phyloP scores from a whole-genome alignment of 768 basidiomycete genomes.

The Polyporus arcularius region DNA sequence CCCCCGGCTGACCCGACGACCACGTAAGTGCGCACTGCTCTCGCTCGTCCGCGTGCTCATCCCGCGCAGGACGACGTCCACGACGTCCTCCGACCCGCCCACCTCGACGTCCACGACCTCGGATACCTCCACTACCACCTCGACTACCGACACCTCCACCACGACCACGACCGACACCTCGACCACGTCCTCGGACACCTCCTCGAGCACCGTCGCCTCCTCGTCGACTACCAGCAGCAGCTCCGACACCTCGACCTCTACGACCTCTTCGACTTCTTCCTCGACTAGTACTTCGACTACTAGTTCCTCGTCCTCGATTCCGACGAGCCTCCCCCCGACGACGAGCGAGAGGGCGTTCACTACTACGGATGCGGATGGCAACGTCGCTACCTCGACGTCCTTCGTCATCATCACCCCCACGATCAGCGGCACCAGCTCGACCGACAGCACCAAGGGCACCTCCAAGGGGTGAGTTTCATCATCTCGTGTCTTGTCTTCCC shows the following conservation, averaged over 20 bases:
- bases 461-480: conserved; percentile 21
- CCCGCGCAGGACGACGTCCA: neutral
- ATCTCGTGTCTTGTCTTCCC: neutral
- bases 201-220: neutral
- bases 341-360: neutral
- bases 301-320: neutral
- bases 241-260: neutral
- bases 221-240: neutral
- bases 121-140: neutral
- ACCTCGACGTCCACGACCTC: conserved; percentile 5
- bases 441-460: neutral
- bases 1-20: neutral
- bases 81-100: neutral
- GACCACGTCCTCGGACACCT: neutral
- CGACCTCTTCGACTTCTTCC: neutral
- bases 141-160: conserved; percentile 3
- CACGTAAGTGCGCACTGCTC: neutral
- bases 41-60: conserved; percentile 1
- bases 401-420: conserved; percentile 7
- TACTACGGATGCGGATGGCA: neutral
- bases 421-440: neutral
- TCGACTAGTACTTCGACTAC: neutral
- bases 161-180: conserved; percentile 1
- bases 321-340: neutral
- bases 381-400: neutral